phyloP scores from a whole-genome alignment of 1,284 basidiomycete genomes.

The Porodaedalea pini region DNA sequence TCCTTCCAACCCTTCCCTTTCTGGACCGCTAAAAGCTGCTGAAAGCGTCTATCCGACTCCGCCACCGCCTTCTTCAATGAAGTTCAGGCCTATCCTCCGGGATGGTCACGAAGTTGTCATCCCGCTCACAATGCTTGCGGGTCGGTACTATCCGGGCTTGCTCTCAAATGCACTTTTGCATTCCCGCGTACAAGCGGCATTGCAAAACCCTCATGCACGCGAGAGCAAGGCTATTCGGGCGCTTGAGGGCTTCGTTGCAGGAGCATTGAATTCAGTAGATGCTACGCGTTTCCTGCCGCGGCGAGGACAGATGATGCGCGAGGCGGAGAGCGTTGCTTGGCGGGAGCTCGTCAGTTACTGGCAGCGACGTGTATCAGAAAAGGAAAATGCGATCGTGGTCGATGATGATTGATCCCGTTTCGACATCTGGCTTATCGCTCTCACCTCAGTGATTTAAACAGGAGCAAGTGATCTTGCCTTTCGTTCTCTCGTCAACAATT shows the following conservation, averaged over 20 bases:
- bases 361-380: slow-evolving; percentile 35
- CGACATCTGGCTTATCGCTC: too few relatives aligned
- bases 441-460: too few relatives aligned
- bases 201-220: slow-evolving; percentile 34
- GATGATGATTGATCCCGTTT: slow-evolving; percentile 1
- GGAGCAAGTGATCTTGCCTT: too few relatives aligned
- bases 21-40: slow-evolving; percentile 35
- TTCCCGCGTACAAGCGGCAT: slow-evolving; percentile 33
- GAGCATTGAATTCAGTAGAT: slow-evolving; percentile 61
- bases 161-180: slow-evolving; percentile 57
- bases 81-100: slow-evolving; percentile 63
- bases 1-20: slow-evolving; percentile 19
- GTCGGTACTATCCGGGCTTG: slow-evolving; percentile 70
- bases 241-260: slow-evolving; percentile 62
- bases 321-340: slow-evolving; percentile 49
- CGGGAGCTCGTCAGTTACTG: slow-evolving; percentile 37
- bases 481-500: too few relatives aligned
- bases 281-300: slow-evolving; percentile 49
- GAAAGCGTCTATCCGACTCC: slow-evolving; percentile 50
- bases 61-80: slow-evolving; percentile 56
- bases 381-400: slow-evolving; percentile 25
- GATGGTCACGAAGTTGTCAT: slow-evolving; percentile 63
- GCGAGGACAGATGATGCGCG: slow-evolving; percentile 52
- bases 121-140: slow-evolving; percentile 62
- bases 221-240: slow-evolving; percentile 54